These are phyloP conservation scores for Protomyces gravidus DNA, from an alignment of 1,139 yeast genomes.

Conservation along the genomic window DNA sequence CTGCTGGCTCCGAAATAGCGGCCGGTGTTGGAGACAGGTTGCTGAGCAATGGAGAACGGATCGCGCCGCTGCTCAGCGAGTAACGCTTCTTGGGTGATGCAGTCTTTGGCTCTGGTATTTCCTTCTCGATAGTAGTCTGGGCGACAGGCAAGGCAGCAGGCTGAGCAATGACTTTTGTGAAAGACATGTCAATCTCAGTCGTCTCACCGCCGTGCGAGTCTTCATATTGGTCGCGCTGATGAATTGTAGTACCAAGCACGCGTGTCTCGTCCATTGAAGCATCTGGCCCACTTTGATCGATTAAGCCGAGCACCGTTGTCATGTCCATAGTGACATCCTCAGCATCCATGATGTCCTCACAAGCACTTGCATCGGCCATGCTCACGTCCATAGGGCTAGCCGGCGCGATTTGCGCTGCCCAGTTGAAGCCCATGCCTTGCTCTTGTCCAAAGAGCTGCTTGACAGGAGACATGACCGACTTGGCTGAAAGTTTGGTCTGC, in stretches of 20 bases:
- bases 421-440: constrained; percentile 2
- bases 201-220: not conserved
- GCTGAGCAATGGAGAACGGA: not conserved
- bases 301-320: constrained; percentile 34
- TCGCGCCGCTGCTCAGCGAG: not conserved
- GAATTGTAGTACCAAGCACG: not conserved
- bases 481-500: not conserved
- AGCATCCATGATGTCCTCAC: constrained; percentile 13
- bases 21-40: not conserved
- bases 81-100: not conserved
- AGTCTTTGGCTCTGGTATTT: not conserved
- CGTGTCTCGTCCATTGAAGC: constrained; percentile 8
- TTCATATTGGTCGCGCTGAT: not conserved
- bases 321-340: constrained; percentile 36
- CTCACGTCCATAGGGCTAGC: constrained; percentile 20
- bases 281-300: not conserved
- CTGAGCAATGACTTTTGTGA: not conserved
- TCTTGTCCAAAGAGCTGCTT: not conserved
- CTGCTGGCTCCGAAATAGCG: not conserved
- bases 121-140: not conserved
- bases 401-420: constrained; percentile 4
- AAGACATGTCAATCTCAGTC: not conserved
- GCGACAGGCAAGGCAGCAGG: not conserved
- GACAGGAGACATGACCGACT: not conserved
- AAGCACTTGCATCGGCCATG: constrained; percentile 28